Conservation (phyloP, 139 green algal species). For the Micromonas pusilla region DNA sequence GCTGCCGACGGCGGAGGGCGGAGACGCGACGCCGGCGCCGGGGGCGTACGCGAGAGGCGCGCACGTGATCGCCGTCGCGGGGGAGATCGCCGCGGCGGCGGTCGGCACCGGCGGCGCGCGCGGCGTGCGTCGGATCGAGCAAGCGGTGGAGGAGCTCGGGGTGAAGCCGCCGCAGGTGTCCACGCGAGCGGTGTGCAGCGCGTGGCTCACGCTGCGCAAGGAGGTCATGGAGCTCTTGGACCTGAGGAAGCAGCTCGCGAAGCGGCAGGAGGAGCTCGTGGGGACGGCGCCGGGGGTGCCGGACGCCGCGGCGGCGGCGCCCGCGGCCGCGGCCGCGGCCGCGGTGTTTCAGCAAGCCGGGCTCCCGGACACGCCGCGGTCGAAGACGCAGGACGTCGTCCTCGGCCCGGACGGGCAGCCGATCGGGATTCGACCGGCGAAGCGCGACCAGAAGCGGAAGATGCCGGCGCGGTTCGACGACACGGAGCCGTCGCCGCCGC, state of each 20-base stretch:
- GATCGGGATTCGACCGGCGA: not conserved
- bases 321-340: not conserved
- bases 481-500: not conserved
- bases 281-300: not conserved
- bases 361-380: not conserved
- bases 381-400: not conserved
- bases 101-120: not conserved
- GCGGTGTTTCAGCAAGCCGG: not conserved
- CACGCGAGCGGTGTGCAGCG: not conserved
- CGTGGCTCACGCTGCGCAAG: constrained; percentile 1
- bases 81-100: constrained; percentile 1
- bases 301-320: not conserved
- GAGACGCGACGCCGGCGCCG: not conserved
- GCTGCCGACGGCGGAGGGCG: not conserved
- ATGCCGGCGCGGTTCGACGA: not conserved
- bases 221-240: not conserved
- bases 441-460: not conserved
- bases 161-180: not conserved
- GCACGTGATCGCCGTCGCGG: not conserved
- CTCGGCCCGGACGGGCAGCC: not conserved
- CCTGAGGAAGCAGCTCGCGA: not conserved
- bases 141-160: constrained; percentile 9
- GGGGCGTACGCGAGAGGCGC: constrained; percentile 2
- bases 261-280: not conserved
- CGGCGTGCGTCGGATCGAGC: not conserved